These are phyloP conservation scores for Phialophora tarda DNA, from an alignment of 2,329 filamentous ascomycete species.

Conservation along the genomic window DNA sequence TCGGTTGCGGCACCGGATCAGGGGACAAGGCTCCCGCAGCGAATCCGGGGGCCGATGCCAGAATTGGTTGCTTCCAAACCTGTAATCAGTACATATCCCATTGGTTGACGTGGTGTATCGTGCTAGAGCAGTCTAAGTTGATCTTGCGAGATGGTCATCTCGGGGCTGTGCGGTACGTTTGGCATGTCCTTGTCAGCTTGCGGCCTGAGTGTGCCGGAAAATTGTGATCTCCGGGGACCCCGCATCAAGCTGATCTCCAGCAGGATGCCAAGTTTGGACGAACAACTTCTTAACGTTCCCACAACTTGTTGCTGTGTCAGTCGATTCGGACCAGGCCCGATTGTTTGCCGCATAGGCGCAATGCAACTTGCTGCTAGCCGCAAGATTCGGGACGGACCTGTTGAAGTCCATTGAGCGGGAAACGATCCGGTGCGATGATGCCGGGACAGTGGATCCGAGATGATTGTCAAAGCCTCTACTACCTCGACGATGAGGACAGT, in stretches of 20 bases:
- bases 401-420: constrained; percentile 2
- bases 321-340: background rate
- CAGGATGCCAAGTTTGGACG: background rate
- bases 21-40: background rate
- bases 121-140: background rate
- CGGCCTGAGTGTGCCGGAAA: background rate
- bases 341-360: background rate
- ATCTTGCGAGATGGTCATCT: background rate
- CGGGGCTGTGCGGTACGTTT: background rate
- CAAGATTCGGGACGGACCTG: background rate
- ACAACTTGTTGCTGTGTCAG: background rate
- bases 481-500: constrained; percentile 7
- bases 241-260: constrained; percentile 1
- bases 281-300: background rate
- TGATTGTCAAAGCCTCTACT: constrained; percentile 20
- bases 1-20: constrained; percentile 24
- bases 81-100: background rate
- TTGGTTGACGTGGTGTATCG: background rate
- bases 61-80: background rate
- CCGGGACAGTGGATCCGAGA: constrained; percentile 20
- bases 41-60: background rate
- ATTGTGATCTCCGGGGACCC: background rate
- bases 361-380: background rate
- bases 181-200: background rate
- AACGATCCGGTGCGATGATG: constrained; percentile 9